Evolutionary conservation across 139 green algal genomes (phyloP), one percentile per base, ranked within the genome.

Genomic region (Volvox africanus): DNA sequence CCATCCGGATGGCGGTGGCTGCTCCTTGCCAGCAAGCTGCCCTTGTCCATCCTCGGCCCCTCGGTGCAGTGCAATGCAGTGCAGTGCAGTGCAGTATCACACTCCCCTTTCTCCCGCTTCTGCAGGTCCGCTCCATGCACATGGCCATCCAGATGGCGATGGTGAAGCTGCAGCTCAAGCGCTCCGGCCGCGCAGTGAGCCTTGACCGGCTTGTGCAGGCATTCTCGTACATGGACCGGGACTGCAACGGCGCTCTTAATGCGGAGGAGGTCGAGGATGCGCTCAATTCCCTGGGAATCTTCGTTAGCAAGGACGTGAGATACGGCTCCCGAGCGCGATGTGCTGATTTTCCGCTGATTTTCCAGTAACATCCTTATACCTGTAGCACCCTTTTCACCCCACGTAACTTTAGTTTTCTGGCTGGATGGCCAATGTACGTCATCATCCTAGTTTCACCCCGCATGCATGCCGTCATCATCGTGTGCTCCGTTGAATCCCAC

Each of bases 81-180:
- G n/a, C n/a, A n/a, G n/a, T n/a, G n/a, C n/a, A n/a, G n/a, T n/a
- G n/a, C n/a, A n/a, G n/a, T n/a, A n/a, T n/a, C n/a, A n/a, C n/a
- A n/a, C n/a, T n/a, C n/a, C 71, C 1, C 71, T 33, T 32, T 32
- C 71, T 30, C 71, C 71, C 71, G 24, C 3, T 61, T 44, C 78
- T 68, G 68, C 80, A 92, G 88, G 65, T 93, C 14, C 80, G 80
- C 19, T 86, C 24, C 33, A 76, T 77, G 32, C 18, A 65, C 24
- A 87, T 93, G 80, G 91, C 91, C 14, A 32, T 93, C 18, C 90
- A 93, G 85, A 61, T 93, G 67, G 85, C 85, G 21, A 44, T 93
- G 67, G 16, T 30, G 44, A 88, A 81, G 85, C 90, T 91, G 44
- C 65, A 91, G 69, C 79, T 93, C 20, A 85, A 86, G 80, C 85